Evolutionary conservation across 202 grass and related monocot genomes (phyloP).

Genomic region (Cymbopogon flexuosus): DNA sequence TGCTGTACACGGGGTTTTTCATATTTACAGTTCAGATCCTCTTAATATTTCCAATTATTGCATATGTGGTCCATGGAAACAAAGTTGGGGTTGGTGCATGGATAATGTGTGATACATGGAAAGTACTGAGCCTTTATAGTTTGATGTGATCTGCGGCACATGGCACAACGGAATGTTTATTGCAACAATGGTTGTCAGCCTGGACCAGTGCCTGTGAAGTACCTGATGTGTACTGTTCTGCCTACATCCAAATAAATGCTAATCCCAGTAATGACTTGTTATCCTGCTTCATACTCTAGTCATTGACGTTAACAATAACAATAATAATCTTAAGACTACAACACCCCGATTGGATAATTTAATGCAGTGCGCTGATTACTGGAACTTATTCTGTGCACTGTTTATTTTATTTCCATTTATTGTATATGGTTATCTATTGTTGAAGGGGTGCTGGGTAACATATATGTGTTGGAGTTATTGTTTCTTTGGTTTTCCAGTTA

Average conservation of each 20-base stretch:
- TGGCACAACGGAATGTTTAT: constrained; percentile 4
- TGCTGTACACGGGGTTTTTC: neutral
- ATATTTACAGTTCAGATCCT: neutral
- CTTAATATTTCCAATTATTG: constrained; percentile 10
- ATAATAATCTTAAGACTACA: neutral
- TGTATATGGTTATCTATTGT: neutral
- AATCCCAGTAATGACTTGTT: neutral
- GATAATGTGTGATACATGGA: neutral
- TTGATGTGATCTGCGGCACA: neutral
- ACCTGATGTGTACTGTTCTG: neutral
- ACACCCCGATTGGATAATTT: neutral
- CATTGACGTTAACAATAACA: neutral
- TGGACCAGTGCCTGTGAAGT: constrained; percentile 16
- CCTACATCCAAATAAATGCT: constrained; percentile 20
- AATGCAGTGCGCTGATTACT: neutral
- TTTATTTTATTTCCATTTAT: constrained; percentile 4
- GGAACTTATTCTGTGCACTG: neutral
- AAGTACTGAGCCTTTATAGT: neutral
- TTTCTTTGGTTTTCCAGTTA: neutral
- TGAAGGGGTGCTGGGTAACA: neutral
- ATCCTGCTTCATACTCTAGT: neutral
- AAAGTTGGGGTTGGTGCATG: neutral
- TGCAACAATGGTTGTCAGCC: neutral
- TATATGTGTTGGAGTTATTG: neutral
- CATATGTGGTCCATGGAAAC: constrained; percentile 12